Base-by-base conservation (phyloP, 2,329 filamentous ascomycete genomes). In the Xylaria sp. region DNA sequence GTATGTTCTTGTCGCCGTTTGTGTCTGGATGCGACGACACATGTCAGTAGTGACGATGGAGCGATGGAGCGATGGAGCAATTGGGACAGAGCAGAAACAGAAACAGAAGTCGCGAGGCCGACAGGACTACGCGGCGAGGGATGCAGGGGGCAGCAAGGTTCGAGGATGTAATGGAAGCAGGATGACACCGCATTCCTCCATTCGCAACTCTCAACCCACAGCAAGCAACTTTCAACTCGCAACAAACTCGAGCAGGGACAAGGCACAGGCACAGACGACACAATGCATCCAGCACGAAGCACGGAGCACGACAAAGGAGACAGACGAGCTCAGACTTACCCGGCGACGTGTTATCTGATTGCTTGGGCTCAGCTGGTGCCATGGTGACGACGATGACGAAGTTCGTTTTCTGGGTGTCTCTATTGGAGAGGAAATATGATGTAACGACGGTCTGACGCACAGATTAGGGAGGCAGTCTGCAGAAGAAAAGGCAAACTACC, bases 1-100 rank as follows among this genome's bases (percentile, higher is more conserved):
- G 65, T 44, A 62, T 60, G 70, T 83, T 83, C 67, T 76, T 72
- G 69, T 79, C 78, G 66, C 76, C 67, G 66, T 74, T 72, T 62
- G 74, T 69, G 65, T 77, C 79, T 81, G 66, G 58, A 61, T 54
- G 57, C 50, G 62, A 63, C 60, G 60, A 62, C 57, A 37, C 63
- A 59, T 60, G 57, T 70, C 66, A 72, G 70, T 66, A 55, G 61
- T 46, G 60, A 62, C 37, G 11, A 42, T 42, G 37, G 11, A 42
- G 23, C 37, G 11, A 42, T 42, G 37, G 11, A 42, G 23, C 55
- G 61, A 64, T 50, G 48, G 42, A 54, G 62, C 56, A 64, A 61
- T 59, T 44, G 44, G 37, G 34, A 49, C 46, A 58, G 23, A 30
- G 51, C 44, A 56, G 42, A 35, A 54, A 4, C 23, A 30, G 23